A percentile compares a stretch with the other conserved stretches of the same genome.
phyloP scores from a whole-genome alignment of 2,329 filamentous ascomycete species.

The Didymosphaeria variabile region DNA sequence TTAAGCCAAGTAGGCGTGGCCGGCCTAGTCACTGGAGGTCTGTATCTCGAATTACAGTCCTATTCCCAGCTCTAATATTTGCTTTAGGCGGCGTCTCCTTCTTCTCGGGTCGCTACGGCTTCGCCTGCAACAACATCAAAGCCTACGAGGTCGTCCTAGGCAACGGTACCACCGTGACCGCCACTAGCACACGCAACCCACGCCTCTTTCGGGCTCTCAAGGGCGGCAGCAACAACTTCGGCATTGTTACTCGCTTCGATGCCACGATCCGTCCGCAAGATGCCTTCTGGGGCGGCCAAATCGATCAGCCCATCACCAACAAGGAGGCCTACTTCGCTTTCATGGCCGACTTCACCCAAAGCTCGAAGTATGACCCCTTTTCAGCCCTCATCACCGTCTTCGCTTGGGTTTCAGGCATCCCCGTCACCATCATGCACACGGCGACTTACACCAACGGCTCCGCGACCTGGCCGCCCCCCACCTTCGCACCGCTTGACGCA shows the following conservation, averaged over 20 bases:
- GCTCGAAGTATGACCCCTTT: constrained; percentile 30
- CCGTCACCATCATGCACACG: constrained; percentile 22
- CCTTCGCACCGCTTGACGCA: constrained; percentile 22
- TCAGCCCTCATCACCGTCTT: constrained; percentile 31
- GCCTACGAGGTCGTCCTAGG: constrained; percentile 46
- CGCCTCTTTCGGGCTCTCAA: constrained; percentile 40
- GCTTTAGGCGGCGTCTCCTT: constrained; percentile 40
- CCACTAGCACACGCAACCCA: constrained; percentile 31
- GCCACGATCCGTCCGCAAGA: constrained; percentile 25
- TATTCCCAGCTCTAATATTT: not conserved
- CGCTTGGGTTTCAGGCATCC: constrained; percentile 26
- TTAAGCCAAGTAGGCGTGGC: constrained; percentile 31
- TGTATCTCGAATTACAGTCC: not conserved
- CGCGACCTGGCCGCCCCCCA: constrained; percentile 25
- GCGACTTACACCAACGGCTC: constrained; percentile 30
- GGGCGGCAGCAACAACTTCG: constrained; percentile 45
- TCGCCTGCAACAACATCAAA: constrained; percentile 36
- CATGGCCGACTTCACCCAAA: constrained; percentile 29
- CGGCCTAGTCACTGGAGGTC: constrained; percentile 38
- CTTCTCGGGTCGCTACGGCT: constrained; percentile 39
- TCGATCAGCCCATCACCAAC: constrained; percentile 36
- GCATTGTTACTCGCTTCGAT: constrained; percentile 39
- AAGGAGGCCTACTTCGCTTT: constrained; percentile 29
- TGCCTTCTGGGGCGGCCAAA: constrained; percentile 45
- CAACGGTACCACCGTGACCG: constrained; percentile 42